These are phyloP conservation scores for Lepidium campestre DNA, from an alignment of 441 rosid species.

Conservation along the genomic window DNA sequence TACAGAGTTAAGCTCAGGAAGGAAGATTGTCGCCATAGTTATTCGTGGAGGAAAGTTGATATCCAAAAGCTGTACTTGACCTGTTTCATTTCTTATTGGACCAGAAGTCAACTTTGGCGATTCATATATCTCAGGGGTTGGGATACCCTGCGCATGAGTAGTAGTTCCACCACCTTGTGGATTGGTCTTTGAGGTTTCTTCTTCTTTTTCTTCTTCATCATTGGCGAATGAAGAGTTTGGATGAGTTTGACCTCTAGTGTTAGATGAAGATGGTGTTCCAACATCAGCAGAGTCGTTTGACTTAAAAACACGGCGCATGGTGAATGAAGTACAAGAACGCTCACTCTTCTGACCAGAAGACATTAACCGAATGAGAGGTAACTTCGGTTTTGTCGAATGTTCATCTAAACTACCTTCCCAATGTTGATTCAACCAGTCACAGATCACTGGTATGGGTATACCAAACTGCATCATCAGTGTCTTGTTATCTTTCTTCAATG, in stretches of 20 bases:
- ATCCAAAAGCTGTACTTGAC: constrained; percentile 68
- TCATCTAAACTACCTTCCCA: constrained; percentile 97
- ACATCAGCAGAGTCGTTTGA: constrained; percentile 43
- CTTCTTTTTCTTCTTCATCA: constrained; percentile 33
- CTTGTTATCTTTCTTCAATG: constrained; percentile 37
- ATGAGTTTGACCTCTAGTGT: constrained; percentile 38
- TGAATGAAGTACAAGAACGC: constrained; percentile 79
- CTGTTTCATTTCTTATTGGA: constrained; percentile 52
- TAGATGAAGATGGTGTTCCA: constrained; percentile 66
- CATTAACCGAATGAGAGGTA: constrained; percentile 83
- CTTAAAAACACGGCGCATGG: constrained; percentile 76
- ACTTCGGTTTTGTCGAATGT: constrained; percentile 65
- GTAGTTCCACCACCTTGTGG: constrained; percentile 24
- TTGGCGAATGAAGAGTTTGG: constrained; percentile 37
- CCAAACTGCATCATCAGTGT: constrained; percentile 79
- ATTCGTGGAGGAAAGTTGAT: constrained; percentile 76
- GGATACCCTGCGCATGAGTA: constrained; percentile 70
- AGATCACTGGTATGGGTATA: constrained; percentile 82
- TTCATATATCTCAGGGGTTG: constrained; percentile 86
- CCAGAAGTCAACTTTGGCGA: constrained; percentile 64
- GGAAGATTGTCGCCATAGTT: constrained; percentile 32
- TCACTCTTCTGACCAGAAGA: constrained; percentile 88
- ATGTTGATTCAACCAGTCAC: constrained; percentile 96
- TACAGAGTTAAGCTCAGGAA: constrained; percentile 22
- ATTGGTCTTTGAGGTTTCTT: constrained; percentile 38